Base-by-base conservation (phyloP, 106 monocot genomes). In the Platanthera guangdongensis region DNA sequence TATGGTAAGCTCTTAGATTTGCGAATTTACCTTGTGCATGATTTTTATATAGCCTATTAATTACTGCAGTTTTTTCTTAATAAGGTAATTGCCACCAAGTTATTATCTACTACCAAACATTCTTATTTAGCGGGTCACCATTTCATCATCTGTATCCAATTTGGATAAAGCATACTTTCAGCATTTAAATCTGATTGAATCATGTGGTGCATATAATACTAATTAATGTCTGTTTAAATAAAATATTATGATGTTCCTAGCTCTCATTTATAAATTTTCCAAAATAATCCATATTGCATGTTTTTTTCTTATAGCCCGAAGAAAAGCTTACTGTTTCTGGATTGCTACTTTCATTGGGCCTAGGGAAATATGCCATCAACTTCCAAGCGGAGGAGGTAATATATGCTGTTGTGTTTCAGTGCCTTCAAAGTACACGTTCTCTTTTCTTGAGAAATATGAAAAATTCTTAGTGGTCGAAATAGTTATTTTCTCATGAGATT, bases 331-430 rank as follows among this genome's bases (percentile, higher is more conserved):
- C 86, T 74, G 99, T 99, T 76, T 28, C 83, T 80, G 62, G 78
- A 30, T 82, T 99, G 50, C 81, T 99, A 18, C 81, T 80, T 76
- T 82, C 87, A 54, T 73, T 99, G 60, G 99, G 89, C 19, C 76
- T 99, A 65, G 92, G 84, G 57, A 99, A 92, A 81, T 99, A 94
- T 84, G 79, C 82, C 18, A 83, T 99, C 77, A 50, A 87, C 73
- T 99, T 99, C 77, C 94, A 94, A 83, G 99, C 89, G 57, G 99
- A 99, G 73, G 99, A 99, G 87, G 99, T 99, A 84, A 70, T 25
- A 51, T 51, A n/a, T 72, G 8, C 49, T 51, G 5, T 72, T 72
- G 16, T 9, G 70, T 25, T 53, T 53, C 60, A 25, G 15, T 47
- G 10, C 13, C 16, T 47, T 46, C 11, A 16, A 70, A 70, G 4